phyloP scores from a whole-genome alignment of 257 asterid genomes.

The Ballota nigra region DNA sequence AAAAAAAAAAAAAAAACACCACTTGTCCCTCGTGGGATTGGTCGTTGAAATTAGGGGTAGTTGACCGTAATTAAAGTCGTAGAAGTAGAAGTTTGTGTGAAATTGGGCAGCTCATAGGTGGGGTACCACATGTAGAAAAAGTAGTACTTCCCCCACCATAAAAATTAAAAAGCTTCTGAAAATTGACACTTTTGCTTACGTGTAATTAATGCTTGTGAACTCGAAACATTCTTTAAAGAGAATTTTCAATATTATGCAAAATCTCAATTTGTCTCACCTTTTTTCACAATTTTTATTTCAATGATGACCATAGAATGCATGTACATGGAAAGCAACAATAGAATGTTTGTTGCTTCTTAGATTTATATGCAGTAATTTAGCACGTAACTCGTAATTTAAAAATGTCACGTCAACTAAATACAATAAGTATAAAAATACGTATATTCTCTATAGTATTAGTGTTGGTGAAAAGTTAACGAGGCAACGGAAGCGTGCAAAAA shows the following conservation, averaged over 20 bases:
- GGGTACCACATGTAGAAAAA: slow-evolving; percentile 21
- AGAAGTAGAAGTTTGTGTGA: not conserved
- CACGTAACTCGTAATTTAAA: slow-evolving; percentile 10
- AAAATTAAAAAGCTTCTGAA: not conserved
- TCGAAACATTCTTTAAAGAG: slow-evolving; percentile 22
- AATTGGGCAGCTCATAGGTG: slow-evolving; percentile 14
- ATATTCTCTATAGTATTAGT: not conserved
- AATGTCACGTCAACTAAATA: too few relatives aligned
- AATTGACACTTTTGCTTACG: slow-evolving; percentile 14
- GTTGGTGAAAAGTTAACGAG: not conserved
- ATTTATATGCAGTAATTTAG: not conserved
- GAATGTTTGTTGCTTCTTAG: not conserved
- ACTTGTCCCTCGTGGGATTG: not conserved
- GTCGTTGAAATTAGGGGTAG: not conserved
- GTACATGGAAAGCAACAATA: not conserved
- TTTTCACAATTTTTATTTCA: not conserved
- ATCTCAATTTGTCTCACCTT: not conserved
- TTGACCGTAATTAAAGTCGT: not conserved
- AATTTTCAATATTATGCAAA: not conserved
- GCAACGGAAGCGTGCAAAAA: not conserved
- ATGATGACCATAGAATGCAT: not conserved
- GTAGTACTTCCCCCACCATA: not conserved
- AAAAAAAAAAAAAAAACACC: not conserved
- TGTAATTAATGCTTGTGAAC: slow-evolving; percentile 18
- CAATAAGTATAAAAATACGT: too few relatives aligned